Evolutionary conservation across 2,329 filamentous ascomycete genomes (phyloP).

Genomic region (Paramyrothecium sp.): DNA sequence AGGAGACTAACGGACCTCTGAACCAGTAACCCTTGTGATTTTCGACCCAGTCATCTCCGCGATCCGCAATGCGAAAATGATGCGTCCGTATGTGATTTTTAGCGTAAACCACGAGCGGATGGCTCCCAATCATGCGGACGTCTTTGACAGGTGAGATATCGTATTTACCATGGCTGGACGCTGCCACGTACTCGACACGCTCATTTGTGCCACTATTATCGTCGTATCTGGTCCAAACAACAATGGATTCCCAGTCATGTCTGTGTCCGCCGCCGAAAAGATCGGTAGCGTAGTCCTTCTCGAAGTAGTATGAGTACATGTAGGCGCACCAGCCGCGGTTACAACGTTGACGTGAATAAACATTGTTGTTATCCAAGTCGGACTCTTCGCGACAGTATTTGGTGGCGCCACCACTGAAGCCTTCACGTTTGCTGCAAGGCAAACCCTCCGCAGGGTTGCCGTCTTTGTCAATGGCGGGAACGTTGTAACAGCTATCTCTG

Average conservation of each 20-base stretch:
- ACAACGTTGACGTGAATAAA: conserved; percentile 39
- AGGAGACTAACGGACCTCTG: neutral
- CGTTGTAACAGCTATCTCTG: conserved; percentile 36
- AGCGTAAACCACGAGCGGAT: neutral
- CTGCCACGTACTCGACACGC: neutral
- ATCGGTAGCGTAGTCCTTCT: conserved; percentile 22
- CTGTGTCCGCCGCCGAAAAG: neutral
- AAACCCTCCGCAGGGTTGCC: conserved; percentile 31
- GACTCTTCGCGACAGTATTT: conserved; percentile 28
- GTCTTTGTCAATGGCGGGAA: conserved; percentile 31
- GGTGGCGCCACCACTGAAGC: too few species aligned
- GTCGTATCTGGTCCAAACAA: neutral
- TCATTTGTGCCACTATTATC: too few species aligned
- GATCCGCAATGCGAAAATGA: neutral
- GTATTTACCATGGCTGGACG: neutral
- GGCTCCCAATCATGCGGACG: neutral
- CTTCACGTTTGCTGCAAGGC: conserved; percentile 23
- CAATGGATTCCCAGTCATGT: neutral
- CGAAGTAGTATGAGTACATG: conserved; percentile 45
- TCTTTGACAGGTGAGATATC: neutral
- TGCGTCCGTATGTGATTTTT: neutral
- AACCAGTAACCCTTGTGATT: neutral
- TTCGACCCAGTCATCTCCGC: neutral
- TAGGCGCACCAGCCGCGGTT: conserved; percentile 43
- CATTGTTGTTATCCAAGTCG: conserved; percentile 36